Conservation (phyloP, 192 early-diverging fungal species). For the Spizellomyces sp. region DNA sequence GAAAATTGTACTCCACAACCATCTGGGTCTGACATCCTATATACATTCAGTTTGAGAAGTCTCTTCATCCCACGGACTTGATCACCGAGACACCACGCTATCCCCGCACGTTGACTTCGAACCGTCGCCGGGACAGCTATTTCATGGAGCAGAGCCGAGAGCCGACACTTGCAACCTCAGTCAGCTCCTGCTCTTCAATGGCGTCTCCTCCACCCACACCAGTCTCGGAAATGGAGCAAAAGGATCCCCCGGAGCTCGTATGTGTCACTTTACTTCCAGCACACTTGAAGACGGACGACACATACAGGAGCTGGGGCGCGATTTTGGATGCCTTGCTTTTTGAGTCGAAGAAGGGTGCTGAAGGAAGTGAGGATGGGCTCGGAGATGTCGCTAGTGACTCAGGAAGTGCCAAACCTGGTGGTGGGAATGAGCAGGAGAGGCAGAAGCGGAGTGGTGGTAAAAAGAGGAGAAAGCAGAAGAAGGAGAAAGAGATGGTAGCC, state of each 20-base stretch:
- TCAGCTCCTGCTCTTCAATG: not conserved
- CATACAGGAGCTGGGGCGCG: constrained; percentile 12
- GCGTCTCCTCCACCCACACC: constrained; percentile 17
- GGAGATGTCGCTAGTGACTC: not conserved
- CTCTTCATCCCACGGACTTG: constrained; percentile 3
- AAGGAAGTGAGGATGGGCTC: not conserved
- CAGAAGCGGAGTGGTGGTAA: not conserved
- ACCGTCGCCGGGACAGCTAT: constrained; percentile 2
- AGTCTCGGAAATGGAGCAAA: not conserved
- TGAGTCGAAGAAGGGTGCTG: not conserved
- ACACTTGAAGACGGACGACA: constrained; percentile 2
- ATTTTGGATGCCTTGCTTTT: constrained; percentile 14
- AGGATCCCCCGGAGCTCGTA: constrained; percentile 15
- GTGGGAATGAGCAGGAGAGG: not conserved
- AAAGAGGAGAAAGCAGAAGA: not conserved
- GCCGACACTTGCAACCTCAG: too few relatives aligned
- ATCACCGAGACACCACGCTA: not conserved
- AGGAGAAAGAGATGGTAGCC: not conserved
- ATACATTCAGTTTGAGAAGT: constrained; percentile 6
- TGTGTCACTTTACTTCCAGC: constrained; percentile 22
- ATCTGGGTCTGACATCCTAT: too few relatives aligned
- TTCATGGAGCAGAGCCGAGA: not conserved
- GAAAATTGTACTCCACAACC: not conserved
- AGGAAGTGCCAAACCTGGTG: not conserved
- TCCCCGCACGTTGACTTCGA: constrained; percentile 14